Base-by-base conservation (phyloP, 768 basidiomycete species). In the Xerocomellus dryophilus region DNA sequence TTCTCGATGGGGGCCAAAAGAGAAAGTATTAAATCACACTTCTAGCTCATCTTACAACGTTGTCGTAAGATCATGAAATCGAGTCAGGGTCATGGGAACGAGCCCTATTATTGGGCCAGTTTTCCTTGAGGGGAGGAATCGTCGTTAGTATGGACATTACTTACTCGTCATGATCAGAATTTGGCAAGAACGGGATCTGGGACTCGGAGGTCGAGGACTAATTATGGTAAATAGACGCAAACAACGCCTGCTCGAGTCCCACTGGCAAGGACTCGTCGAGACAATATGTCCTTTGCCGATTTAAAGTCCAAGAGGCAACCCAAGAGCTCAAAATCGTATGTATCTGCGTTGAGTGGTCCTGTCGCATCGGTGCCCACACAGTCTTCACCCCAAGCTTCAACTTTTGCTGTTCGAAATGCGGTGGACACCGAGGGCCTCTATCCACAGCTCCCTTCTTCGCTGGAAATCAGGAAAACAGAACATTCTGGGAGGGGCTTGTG, bases 401-500 rank as follows among this genome's bases (percentile, higher is more conserved):
- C 54, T 7, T 32, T 46, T 18, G 15, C 21, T 3, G 40, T 31
- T 20, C 49, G n/a, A 32, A 20, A 53, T 43, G 50, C 46, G 8
- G 35, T 46, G 7, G 43, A 66, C 25, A 52, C 47, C 14, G 35
- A 48, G 7, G 50, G 46, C 14, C 53, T 67, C 15, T 67, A 71
- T 53, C 52, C 54, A 8, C 57, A 61, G 15, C 52, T 81, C n/a
- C 79, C 82, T 1, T n/a, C 62, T 7, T 63, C 57, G 2, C 51
- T 83, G 23, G 76, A 77, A 51, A 67, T 80, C 32, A 68, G 74
- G 29, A 63, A 54, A 6, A 72, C 75, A 5, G 45, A 54, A 1
- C 41, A 44, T n/a, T 66, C 66, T 1, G 83, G 83, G 1, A 73
- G 81, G 60, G 78, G 80, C 0, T 35, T 83, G 14, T 81, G 76